Evolutionary conservation across 1,284 basidiomycete species (phyloP).

Genomic region (Afroboletus lepidellus): DNA sequence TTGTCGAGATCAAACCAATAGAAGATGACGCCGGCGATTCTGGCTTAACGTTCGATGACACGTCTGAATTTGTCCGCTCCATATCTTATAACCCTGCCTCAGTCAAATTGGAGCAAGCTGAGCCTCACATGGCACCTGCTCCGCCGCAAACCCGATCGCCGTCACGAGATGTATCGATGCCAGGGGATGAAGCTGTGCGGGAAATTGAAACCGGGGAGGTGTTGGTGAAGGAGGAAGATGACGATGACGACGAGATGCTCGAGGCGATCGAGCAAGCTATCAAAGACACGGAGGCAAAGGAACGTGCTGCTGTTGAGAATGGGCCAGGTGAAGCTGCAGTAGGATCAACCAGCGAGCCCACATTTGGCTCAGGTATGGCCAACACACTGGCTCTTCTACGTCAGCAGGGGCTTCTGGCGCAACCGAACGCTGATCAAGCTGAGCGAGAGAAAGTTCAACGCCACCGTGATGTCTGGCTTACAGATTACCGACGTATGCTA

Average conservation of each 20-base stretch:
- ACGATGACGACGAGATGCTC: constrained; percentile 71
- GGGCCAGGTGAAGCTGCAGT: constrained; percentile 37
- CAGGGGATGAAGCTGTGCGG: constrained; percentile 60
- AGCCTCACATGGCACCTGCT: constrained; percentile 35
- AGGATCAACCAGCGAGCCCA: constrained; percentile 71
- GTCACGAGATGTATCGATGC: constrained; percentile 55
- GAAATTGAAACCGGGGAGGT: constrained; percentile 82
- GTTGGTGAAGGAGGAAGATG: constrained; percentile 74
- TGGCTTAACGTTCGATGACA: constrained; percentile 91
- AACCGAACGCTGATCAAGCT: constrained; percentile 61
- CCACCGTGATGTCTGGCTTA: constrained; percentile 89
- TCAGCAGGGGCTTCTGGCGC: constrained; percentile 86
- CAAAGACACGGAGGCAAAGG: constrained; percentile 56
- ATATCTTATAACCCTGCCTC: constrained; percentile 66
- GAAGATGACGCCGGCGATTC: constrained; percentile 54
- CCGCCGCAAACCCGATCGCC: constrained; percentile 42
- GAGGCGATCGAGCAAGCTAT: constrained; percentile 70
- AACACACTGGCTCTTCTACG: constrained; percentile 86
- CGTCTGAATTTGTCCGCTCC: constrained; percentile 93
- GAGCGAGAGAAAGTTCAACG: constrained; percentile 83
- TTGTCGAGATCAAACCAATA: constrained; percentile 62
- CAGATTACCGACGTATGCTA: constrained; percentile 75
- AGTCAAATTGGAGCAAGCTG: constrained; percentile 54
- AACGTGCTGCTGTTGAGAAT: constrained; percentile 39
- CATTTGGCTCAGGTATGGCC: constrained; percentile 80